These are phyloP conservation scores for Phyllostachys edulis DNA, from an alignment of 176 grass and related monocot species.

Conservation along the genomic window DNA sequence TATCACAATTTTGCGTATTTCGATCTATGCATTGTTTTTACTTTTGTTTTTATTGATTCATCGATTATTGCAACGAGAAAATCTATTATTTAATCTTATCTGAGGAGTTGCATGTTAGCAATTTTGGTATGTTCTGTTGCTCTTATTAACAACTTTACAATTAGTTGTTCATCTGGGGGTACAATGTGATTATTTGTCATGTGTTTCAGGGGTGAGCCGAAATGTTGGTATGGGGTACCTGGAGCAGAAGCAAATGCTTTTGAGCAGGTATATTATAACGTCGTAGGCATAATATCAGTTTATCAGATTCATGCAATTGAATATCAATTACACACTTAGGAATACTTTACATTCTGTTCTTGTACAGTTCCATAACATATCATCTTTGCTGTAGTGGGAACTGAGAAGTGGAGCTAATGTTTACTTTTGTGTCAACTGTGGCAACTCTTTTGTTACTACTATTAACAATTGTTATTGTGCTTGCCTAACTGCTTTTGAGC, in stretches of 20 bases:
- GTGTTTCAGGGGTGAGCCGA: constrained; percentile 85
- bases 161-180: constrained; percentile 16
- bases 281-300: not conserved
- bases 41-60: not conserved
- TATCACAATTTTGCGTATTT: not conserved
- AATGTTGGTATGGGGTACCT: constrained; percentile 98
- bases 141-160: not conserved
- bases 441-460: not conserved
- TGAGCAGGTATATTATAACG: constrained; percentile 67
- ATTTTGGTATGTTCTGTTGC: not conserved
- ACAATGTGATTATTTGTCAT: constrained; percentile 36
- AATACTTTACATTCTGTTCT: constrained; percentile 14
- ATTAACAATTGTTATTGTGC: not conserved
- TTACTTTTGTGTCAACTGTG: not conserved
- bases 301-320: not conserved
- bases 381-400: not conserved
- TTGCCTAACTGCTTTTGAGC: not conserved
- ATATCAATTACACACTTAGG: constrained; percentile 1
- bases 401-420: not conserved
- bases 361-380: not conserved
- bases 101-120: constrained; percentile 2
- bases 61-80: not conserved
- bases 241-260: constrained; percentile 81
- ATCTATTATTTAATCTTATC: not conserved
- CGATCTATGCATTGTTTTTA: not conserved